A percentile compares a stretch with the other conserved stretches of the same genome.
Conservation (phyloP, 805 yeast species). For the Zygotorulaspora danielsina region DNA sequence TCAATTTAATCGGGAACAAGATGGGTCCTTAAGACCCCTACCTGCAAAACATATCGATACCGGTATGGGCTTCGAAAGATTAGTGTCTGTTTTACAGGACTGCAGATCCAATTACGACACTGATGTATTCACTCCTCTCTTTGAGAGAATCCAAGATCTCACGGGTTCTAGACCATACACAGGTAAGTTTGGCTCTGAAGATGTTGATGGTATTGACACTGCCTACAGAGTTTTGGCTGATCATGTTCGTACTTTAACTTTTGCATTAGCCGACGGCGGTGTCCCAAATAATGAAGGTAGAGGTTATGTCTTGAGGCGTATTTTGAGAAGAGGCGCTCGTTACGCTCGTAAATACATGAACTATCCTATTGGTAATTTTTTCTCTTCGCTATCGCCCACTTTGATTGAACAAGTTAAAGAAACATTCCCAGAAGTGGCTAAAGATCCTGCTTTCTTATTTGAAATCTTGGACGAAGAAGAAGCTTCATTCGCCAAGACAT, state of each 20-base stretch:
- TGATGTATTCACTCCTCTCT: conserved; percentile 90
- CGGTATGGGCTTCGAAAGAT: conserved; percentile 98
- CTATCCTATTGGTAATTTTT: conserved; percentile 91
- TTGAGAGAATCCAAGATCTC: conserved; percentile 79
- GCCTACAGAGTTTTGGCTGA: conserved; percentile 98
- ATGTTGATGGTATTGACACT: conserved; percentile 90
- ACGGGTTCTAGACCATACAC: conserved; percentile 88
- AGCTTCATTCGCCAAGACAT: conserved; percentile 86
- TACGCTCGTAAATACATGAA: conserved; percentile 94
- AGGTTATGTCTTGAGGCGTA: conserved; percentile 96
- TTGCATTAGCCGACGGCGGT: conserved; percentile 97
- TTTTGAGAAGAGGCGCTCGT: conserved; percentile 95
- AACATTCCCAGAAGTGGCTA: conserved; percentile 86
- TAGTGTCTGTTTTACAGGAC: conserved; percentile 90
- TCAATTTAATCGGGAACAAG: conserved; percentile 93
- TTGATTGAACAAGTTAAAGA: conserved; percentile 81
- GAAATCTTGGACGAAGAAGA: conserved; percentile 97
- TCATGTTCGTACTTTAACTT: conserved; percentile 94
- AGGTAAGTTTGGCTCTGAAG: conserved; percentile 92
- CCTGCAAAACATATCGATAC: conserved; percentile 97
- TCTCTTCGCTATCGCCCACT: conserved; percentile 88
- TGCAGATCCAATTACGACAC: conserved; percentile 94
- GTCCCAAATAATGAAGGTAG: conserved; percentile 99
- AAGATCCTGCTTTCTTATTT: conserved; percentile 66
- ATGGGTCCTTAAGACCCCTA: conserved; percentile 68